These are phyloP conservation scores for Fusarium xyrophilum DNA, from an alignment of 2,329 filamentous ascomycete genomes.

Conservation along the genomic window DNA sequence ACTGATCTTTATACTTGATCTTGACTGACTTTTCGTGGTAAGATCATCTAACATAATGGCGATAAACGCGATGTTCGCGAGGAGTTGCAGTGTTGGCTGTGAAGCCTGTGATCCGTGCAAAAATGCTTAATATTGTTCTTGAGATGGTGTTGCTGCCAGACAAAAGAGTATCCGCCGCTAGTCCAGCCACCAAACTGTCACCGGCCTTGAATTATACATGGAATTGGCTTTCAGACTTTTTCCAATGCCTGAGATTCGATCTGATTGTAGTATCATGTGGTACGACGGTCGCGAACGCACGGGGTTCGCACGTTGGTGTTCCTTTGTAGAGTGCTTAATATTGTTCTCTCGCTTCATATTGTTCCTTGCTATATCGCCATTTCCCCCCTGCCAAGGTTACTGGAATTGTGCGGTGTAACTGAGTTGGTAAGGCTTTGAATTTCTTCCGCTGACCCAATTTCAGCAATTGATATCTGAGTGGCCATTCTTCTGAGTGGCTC, in stretches of 20 bases:
- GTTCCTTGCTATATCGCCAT: constrained; percentile 12
- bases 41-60: background rate
- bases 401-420: background rate
- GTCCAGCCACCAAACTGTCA: constrained; percentile 8
- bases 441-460: background rate
- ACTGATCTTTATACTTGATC: constrained; percentile 32
- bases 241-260: background rate
- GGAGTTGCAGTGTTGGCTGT: background rate
- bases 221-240: background rate
- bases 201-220: constrained; percentile 1
- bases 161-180: constrained; percentile 16
- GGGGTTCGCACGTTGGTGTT: background rate
- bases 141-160: constrained; percentile 35
- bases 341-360: constrained; percentile 43
- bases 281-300: constrained; percentile 3
- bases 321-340: constrained; percentile 41
- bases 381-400: background rate
- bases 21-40: background rate
- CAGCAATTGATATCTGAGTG: background rate
- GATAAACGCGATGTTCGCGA: constrained; percentile 14
- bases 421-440: background rate
- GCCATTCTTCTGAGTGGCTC: background rate
- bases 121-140: constrained; percentile 34
- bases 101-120: constrained; percentile 32
- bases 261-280: constrained; percentile 7